Evolutionary conservation across 805 yeast genomes (phyloP).

Genomic region (Barnettozyma californica): DNA sequence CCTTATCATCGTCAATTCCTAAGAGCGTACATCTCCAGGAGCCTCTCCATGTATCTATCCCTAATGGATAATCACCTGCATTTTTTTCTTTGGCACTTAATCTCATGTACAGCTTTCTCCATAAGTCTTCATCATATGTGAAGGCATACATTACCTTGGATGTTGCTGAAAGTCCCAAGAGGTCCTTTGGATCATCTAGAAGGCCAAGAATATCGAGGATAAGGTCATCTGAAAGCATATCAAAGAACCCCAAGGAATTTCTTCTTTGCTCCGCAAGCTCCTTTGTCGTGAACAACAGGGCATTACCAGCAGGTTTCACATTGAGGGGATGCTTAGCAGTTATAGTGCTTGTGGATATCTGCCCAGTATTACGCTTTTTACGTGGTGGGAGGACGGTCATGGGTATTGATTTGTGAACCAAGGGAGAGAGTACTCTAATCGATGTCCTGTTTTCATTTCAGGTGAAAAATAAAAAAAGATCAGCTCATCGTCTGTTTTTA

Average conservation of each 20-base stretch:
- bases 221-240: conserved; percentile 56
- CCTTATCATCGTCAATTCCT: conserved; percentile 31
- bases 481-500: conserved; percentile 1
- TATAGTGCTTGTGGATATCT: conserved; percentile 24
- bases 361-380: conserved; percentile 21
- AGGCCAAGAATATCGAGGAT: conserved; percentile 47
- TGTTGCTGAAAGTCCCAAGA: conserved; percentile 48
- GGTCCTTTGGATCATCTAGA: conserved; percentile 41
- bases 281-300: conserved; percentile 32
- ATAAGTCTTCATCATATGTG: conserved; percentile 69
- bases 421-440: background rate
- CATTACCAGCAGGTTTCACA: conserved; percentile 73
- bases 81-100: conserved; percentile 14
- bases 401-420: background rate
- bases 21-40: conserved; percentile 71
- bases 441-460: too few relatives aligned
- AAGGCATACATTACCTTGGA: conserved; percentile 71
- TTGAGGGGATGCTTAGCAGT: conserved; percentile 61
- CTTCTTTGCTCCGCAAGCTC: conserved; percentile 11
- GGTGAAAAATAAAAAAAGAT: background rate
- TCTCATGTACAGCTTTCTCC: conserved; percentile 58
- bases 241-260: conserved; percentile 48
- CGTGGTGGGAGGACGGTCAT: conserved; percentile 20
- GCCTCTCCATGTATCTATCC: conserved; percentile 56
- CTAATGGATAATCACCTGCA: conserved; percentile 22